phyloP scores from a whole-genome alignment of 768 basidiomycete species.

The Hirschioporus abietinus region DNA sequence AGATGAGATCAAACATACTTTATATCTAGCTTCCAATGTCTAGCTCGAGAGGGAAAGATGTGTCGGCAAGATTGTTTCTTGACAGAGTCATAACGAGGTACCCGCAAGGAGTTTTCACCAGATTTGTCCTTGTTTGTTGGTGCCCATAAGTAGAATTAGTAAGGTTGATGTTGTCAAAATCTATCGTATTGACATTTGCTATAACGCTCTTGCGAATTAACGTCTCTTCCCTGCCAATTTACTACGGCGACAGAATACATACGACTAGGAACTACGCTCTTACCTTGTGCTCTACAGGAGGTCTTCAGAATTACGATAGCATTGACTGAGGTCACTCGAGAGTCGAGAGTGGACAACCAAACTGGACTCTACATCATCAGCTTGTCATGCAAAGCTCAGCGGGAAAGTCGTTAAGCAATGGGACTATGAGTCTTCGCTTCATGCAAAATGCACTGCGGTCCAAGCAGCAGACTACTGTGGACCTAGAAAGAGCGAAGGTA shows the following conservation, averaged over 20 bases:
- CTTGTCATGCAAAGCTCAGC: constrained; percentile 10
- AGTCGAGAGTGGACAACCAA: not conserved
- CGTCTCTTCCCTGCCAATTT: no score
- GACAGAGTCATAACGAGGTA: not conserved
- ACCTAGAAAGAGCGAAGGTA: constrained; percentile 47
- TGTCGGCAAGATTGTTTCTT: not conserved
- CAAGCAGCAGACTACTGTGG: constrained; percentile 44
- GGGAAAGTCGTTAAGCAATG: constrained; percentile 52
- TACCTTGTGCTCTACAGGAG: no score
- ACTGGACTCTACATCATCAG: not conserved
- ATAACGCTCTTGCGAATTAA: no score
- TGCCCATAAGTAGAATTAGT: not conserved
- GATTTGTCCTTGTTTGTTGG: not conserved
- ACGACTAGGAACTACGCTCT: no score
- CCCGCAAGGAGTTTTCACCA: not conserved
- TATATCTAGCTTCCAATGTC: not conserved
- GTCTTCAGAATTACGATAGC: no score
- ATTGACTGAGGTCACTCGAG: no score
- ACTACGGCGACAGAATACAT: no score
- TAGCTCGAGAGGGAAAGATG: not conserved
- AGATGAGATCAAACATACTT: not conserved
- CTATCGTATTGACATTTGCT: no score
- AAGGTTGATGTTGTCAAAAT: no score
- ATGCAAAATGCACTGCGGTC: constrained; percentile 67
- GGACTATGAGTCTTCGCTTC: constrained; percentile 61